Conservation (phyloP, 2,329 filamentous ascomycete genomes). For the Microsporum audouinii region DNA sequence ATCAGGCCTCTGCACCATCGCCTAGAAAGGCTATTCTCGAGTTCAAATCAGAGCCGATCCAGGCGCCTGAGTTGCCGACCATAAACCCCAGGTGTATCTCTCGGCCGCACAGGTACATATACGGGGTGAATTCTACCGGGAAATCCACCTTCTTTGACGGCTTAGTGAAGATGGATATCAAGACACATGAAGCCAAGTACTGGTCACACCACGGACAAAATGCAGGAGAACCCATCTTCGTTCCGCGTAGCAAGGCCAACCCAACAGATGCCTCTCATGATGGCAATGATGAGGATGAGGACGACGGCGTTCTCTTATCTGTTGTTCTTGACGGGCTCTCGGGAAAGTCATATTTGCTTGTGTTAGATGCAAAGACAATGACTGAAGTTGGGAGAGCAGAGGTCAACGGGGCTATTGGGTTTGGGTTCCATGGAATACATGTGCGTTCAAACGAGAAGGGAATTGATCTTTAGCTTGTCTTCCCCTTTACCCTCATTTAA, state of each 20-base stretch:
- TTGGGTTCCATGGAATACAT: slow-evolving; percentile 45
- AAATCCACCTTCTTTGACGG: slow-evolving; percentile 42
- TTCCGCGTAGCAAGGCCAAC: slow-evolving; percentile 22
- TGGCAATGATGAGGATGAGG: slow-evolving; percentile 31
- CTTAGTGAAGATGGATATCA: slow-evolving; percentile 42
- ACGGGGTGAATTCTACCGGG: slow-evolving; percentile 36
- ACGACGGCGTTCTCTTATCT: slow-evolving; percentile 43
- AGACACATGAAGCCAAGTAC: slow-evolving; percentile 28
- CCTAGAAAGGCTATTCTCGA: slow-evolving; percentile 17
- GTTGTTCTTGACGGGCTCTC: slow-evolving; percentile 42
- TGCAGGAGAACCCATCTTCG: slow-evolving; percentile 45
- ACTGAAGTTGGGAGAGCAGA: slow-evolving; percentile 41
- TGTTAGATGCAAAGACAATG: slow-evolving; percentile 40
- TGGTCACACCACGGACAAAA: slow-evolving; percentile 42
- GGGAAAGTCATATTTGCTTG: slow-evolving; percentile 43
- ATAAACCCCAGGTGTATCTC: slow-evolving; percentile 39
- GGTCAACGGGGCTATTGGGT: slow-evolving; percentile 38
- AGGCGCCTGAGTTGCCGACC: slow-evolving; percentile 38
- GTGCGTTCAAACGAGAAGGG: slow-evolving; percentile 16
- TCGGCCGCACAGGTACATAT: slow-evolving; percentile 40
- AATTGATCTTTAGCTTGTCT: slow-evolving; percentile 6
- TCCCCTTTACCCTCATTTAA: not conserved
- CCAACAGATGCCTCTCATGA: not conserved
- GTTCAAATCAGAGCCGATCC: slow-evolving; percentile 18
- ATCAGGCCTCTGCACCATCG: not conserved